These are phyloP conservation scores for Kalaharituber pfeilii DNA, from an alignment of 2,329 filamentous ascomycete genomes.

Conservation along the genomic window DNA sequence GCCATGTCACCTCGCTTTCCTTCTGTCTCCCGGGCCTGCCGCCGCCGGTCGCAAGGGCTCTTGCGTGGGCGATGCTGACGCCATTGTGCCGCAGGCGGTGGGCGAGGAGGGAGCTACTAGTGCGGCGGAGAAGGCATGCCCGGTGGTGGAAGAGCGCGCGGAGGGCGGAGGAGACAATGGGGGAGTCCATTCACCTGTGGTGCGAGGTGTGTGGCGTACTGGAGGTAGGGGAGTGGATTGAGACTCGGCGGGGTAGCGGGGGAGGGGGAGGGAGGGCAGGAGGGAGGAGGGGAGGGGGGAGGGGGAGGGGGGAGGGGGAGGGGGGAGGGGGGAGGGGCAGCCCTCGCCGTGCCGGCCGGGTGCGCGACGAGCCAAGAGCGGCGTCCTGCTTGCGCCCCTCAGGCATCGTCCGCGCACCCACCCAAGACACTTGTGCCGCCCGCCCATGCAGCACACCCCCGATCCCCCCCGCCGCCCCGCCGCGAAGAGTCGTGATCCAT, in stretches of 20 bases:
- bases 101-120: constrained; percentile 22
- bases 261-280: constrained; percentile 17
- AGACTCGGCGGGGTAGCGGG: background rate
- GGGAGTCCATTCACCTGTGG: constrained; percentile 55
- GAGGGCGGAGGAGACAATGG: constrained; percentile 59
- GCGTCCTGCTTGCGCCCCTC: too few relatives aligned
- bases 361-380: too few relatives aligned
- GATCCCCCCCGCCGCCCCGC: background rate
- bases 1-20: constrained; percentile 53
- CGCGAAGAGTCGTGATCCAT: constrained; percentile 2
- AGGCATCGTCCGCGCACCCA: too few relatives aligned
- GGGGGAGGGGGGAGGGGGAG: constrained; percentile 1
- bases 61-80: constrained; percentile 22
- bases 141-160: constrained; percentile 68
- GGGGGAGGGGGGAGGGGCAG: background rate
- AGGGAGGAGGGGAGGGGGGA: constrained; percentile 14
- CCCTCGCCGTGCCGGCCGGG: background rate
- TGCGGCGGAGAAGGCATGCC: constrained; percentile 33
- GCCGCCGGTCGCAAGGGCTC: background rate
- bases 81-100: constrained; percentile 12
- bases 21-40: constrained; percentile 21
- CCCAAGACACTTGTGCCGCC: too few relatives aligned
- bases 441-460: background rate
- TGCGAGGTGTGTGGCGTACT: constrained; percentile 7
- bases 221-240: constrained; percentile 10